Percentiles rank a stretch among this genome's conserved stretches.
These are phyloP conservation scores for Edaphochlamys debaryana DNA, from an alignment of 139 green algal species.

Conservation along the genomic window DNA sequence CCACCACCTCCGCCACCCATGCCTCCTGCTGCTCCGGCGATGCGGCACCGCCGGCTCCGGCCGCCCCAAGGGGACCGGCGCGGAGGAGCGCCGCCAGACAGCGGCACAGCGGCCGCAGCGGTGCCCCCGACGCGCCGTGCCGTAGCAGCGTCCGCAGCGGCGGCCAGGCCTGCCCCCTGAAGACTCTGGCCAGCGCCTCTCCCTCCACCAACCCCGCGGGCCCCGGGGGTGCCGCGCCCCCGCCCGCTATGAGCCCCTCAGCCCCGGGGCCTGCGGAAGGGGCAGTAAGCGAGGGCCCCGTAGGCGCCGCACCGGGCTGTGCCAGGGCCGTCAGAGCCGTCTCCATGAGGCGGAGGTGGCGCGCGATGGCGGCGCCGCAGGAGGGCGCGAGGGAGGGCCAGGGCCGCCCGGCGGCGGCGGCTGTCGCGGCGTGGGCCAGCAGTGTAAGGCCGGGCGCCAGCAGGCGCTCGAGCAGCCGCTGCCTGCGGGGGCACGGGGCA, in stretches of 20 bases:
- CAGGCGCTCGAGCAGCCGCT: constrained; percentile 2
- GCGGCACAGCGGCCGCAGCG: constrained; percentile 11
- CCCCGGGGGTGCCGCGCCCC: no score
- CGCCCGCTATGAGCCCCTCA: no score
- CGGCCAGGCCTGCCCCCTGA: constrained; percentile 6
- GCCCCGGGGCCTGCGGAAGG: no score
- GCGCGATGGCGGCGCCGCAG: background rate
- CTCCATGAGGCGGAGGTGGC: constrained; percentile 11
- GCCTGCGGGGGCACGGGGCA: background rate
- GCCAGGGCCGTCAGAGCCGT: background rate
- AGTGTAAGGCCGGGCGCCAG: background rate
- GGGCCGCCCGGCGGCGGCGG: background rate
- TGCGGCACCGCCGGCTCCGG: background rate
- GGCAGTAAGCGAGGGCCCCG: background rate
- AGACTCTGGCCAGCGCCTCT: background rate
- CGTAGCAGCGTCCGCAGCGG: background rate
- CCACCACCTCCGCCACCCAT: constrained; percentile 1
- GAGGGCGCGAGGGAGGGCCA: background rate
- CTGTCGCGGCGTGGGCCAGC: background rate
- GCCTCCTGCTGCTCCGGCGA: no score
- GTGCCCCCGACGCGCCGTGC: background rate
- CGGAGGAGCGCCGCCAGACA: constrained; percentile 9
- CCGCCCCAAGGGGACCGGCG: background rate
- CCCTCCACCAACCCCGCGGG: background rate
- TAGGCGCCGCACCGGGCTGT: background rate